Evolutionary conservation across 1,284 basidiomycete species (phyloP), one percentile per base, ranked within the genome.

Genomic region (Porodaedalea pini): DNA sequence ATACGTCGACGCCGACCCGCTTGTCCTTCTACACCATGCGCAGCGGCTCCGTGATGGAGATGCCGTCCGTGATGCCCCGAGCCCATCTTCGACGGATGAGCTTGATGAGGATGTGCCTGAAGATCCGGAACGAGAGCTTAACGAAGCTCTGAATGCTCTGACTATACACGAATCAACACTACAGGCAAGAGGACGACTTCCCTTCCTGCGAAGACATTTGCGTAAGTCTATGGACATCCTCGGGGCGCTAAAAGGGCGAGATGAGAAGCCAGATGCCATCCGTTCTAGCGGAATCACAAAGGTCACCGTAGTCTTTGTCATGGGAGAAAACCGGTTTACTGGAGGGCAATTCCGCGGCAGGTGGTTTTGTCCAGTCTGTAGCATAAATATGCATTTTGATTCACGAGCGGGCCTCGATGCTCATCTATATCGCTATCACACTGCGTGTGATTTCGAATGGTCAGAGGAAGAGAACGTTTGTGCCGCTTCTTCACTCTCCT

Each of bases 281-380:
- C 27, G 31, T 25, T 21, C 34, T 10, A 34, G 8, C 21, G 31
- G 21, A 2, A 21, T 43, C 27, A 15, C 25, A 31, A 31, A 36
- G 2, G 51, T 54, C 8, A 31, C 49, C 4, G 47, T 55, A 25
- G 7, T 27, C 13, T 59, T 41, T 31, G 21, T 43, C 6, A 27
- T 51, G n/a, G 52, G 36, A 11, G n/a, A 47, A n/a, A 23, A 44
- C 40, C 11, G 10, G 19, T 57, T 36, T 25, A 25, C 13, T 15
- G 56, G 56, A n/a, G 45, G 25, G n/a, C 25, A 19, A 15, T 47
- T 47, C 32, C 29, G 27, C 10, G 37, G 32, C 34, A 50, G 34
- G 7, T 86, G 82, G 79, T 55, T 67, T 32, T 90, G 87, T 64
- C 86, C 87, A 0, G 60, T 89, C 15, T 90, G 87, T 65, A 71